These are phyloP conservation scores for Nematocida sp. DNA, from an alignment of 371 early-diverging fungal genomes.

Conservation along the genomic window DNA sequence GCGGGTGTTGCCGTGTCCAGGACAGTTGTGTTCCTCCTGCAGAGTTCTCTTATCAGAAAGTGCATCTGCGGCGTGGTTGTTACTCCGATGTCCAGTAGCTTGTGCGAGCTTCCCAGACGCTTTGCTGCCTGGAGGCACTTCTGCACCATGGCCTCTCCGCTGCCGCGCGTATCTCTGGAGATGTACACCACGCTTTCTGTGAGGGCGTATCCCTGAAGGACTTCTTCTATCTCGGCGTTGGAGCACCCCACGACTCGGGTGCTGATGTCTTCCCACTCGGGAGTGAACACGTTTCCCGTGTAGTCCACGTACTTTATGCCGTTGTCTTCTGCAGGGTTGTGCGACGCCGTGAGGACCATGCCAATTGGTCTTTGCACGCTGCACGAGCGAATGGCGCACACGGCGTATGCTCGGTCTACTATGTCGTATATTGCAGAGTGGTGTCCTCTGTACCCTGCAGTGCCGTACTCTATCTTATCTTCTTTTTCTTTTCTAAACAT, in stretches of 20 bases:
- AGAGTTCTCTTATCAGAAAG: constrained; percentile 23
- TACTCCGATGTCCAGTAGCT: constrained; percentile 74
- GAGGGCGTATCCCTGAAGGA: constrained; percentile 49
- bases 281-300: constrained; percentile 90
- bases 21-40: neutral
- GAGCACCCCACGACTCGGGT: constrained; percentile 79
- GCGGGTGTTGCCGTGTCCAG: neutral
- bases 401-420: constrained; percentile 81
- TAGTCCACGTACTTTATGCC: constrained; percentile 97
- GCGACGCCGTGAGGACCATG: constrained; percentile 96
- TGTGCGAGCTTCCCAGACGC: constrained; percentile 67
- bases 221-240: constrained; percentile 67
- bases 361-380: constrained; percentile 80
- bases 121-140: constrained; percentile 74
- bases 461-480: constrained; percentile 56
- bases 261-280: constrained; percentile 85
- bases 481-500: constrained; percentile 42
- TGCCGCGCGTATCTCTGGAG: constrained; percentile 68
- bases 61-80: constrained; percentile 92
- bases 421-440: constrained; percentile 39
- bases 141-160: constrained; percentile 73
- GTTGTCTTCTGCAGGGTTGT: constrained; percentile 93
- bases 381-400: constrained; percentile 81
- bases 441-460: constrained; percentile 63
- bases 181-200: constrained; percentile 26